Evolutionary conservation across 2,329 filamentous ascomycete genomes (phyloP), one percentile per base, ranked within the genome.

Genomic region (Colletotrichum sp.): DNA sequence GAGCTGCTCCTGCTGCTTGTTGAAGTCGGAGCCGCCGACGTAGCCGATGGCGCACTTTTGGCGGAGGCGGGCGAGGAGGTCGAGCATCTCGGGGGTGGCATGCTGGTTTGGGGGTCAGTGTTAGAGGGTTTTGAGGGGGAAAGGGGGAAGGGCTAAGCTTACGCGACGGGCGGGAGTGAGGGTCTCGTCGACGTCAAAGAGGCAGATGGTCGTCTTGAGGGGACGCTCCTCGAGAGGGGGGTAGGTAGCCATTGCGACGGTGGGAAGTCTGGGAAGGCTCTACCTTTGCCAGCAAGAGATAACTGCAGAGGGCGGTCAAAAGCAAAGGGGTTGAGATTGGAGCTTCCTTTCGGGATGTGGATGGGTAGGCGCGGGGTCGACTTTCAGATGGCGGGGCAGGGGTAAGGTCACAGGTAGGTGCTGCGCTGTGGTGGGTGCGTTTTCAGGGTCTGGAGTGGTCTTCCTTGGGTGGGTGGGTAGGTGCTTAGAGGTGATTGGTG

Each of bases 131-230:
- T 27, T 5, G 6, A 15, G 43, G 6, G 12, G 12, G 31, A 24
- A 9, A 31, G 33, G 18, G 58, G n/a, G 18, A 21, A 12, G 38
- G 38, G 33, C 64, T 57, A n/a, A 47, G 83, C 88, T 75, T 88
- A 97, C 94, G 79, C 90, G 89, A 77, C 97, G 92, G 59, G 97
- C 93, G 55, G 92, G 93, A 18, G 95, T 97, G 78, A 99, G 91
- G 34, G 97, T 98, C 81, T 91, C 94, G 83, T 99, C 97, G 74
- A 99, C 97, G 85, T 99, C 97, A 85, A 99, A 99, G 76, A 99
- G 93, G 81, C 92, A 93, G 84, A 99, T 94, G 77, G 96, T 98
- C 89, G 97, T 95, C 87, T 96, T 95, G 84, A 98, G 87, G 57
- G 95, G 94, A 78, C 97, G 95, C 80, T 96, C 89, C 83, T 93